phyloP scores from a whole-genome alignment of 163 green algal species.

The Scenedesmus sp. region DNA sequence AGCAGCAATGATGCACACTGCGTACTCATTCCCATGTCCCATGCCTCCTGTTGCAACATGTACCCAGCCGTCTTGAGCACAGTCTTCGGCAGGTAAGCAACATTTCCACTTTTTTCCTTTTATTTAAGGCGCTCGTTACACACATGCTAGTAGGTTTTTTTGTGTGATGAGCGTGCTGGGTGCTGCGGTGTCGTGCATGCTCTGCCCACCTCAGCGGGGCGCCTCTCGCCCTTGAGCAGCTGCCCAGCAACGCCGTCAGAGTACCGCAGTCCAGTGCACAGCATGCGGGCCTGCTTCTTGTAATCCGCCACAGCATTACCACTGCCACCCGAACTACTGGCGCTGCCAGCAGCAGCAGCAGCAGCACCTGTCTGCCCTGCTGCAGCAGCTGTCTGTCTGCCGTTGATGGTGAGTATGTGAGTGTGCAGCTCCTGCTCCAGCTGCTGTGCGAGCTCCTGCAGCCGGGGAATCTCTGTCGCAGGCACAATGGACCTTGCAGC shows the following conservation, averaged over 20 bases:
- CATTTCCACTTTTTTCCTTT: no score
- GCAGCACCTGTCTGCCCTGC: background rate
- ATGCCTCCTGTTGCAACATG: no score
- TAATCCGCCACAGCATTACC: background rate
- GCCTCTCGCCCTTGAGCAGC: constrained; percentile 1
- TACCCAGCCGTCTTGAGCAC: no score
- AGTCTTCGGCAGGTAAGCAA: no score
- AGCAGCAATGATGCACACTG: no score
- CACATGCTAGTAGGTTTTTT: no score
- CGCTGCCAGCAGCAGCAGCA: background rate
- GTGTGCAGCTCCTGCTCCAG: background rate
- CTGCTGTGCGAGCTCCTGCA: constrained; percentile 16
- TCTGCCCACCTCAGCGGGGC: background rate
- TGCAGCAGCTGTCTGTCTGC: background rate
- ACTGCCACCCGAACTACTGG: background rate
- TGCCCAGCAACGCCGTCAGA: constrained; percentile 25
- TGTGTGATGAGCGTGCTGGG: no score
- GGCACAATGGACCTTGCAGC: background rate
- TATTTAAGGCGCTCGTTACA: no score
- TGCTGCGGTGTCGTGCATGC: no score
- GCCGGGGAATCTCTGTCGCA: background rate
- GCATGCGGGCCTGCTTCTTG: background rate
- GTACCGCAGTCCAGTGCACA: constrained; percentile 42
- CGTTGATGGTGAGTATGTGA: background rate
- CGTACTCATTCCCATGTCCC: no score